These are phyloP conservation scores for Ophiorrhiza pumila DNA, from an alignment of 257 asterid species.

Conservation along the genomic window DNA sequence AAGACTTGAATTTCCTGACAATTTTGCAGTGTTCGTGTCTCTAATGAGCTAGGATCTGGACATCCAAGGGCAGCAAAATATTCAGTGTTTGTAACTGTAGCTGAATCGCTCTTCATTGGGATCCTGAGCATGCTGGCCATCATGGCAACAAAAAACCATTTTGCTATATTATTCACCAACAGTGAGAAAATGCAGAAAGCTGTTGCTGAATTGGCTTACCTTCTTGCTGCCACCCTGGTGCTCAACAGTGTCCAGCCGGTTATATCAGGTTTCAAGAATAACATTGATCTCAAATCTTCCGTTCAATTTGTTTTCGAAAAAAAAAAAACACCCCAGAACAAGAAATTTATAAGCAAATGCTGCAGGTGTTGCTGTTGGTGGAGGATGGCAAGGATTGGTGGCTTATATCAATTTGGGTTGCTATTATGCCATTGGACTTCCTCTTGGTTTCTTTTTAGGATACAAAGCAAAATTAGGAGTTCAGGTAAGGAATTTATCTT, in stretches of 20 bases:
- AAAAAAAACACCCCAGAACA: not conserved
- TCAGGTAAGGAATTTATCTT: conserved; percentile 43
- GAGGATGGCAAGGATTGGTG: conserved; percentile 97
- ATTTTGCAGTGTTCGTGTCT: conserved; percentile 33
- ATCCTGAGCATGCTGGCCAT: conserved; percentile 58
- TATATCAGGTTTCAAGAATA: conserved; percentile 57
- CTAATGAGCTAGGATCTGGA: conserved; percentile 90
- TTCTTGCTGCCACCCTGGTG: conserved; percentile 74
- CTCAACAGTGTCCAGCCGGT: conserved; percentile 96
- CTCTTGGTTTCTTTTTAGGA: conserved; percentile 76
- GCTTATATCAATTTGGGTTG: conserved; percentile 81
- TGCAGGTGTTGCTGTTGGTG: conserved; percentile 95
- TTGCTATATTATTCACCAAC: conserved; percentile 63
- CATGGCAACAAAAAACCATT: conserved; percentile 58
- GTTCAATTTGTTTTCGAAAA: not conserved
- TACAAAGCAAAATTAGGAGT: conserved; percentile 70
- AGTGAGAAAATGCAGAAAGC: conserved; percentile 81
- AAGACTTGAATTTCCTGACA: not conserved
- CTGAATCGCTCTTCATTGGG: conserved; percentile 68
- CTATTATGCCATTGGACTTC: conserved; percentile 75
- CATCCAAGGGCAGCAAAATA: conserved; percentile 88
- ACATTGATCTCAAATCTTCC: not conserved
- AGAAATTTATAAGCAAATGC: not conserved
- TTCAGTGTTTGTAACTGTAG: conserved; percentile 60
- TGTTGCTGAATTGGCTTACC: conserved; percentile 72